Percentiles rank a stretch among this genome's conserved stretches.
phyloP scores from a whole-genome alignment of 2,329 filamentous ascomycete species.

The Penicillium sumatraense region DNA sequence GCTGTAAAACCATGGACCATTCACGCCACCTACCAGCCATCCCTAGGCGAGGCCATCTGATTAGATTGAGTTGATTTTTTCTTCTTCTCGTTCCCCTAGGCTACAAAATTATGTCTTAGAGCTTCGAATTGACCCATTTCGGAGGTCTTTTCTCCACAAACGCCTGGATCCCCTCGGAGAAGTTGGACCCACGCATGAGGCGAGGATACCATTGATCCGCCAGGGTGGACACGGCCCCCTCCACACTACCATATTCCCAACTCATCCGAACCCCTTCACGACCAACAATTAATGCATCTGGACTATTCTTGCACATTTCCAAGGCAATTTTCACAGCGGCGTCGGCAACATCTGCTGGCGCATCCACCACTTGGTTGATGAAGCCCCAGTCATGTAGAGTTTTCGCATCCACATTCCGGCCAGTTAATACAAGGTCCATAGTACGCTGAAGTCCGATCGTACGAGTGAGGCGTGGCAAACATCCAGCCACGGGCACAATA shows the following conservation, averaged over 20 bases:
- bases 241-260: constrained; percentile 71
- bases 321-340: constrained; percentile 63
- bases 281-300: constrained; percentile 73
- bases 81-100: neutral
- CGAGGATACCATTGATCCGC: constrained; percentile 62
- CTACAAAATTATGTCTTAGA: constrained; percentile 22
- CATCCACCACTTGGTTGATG: constrained; percentile 67
- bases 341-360: constrained; percentile 31
- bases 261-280: constrained; percentile 70
- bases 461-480: constrained; percentile 67
- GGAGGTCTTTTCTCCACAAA: constrained; percentile 76
- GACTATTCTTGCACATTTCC: constrained; percentile 67
- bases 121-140: constrained; percentile 55
- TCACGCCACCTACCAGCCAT: neutral
- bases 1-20: neutral
- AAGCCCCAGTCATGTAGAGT: constrained; percentile 70
- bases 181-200: constrained; percentile 69
- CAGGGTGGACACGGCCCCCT: constrained; percentile 62
- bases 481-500: constrained; percentile 72
- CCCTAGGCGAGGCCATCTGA: constrained; percentile 1
- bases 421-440: constrained; percentile 71
- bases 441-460: constrained; percentile 72
- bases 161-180: constrained; percentile 71
- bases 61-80: constrained; percentile 9
- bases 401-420: constrained; percentile 61